Base-by-base conservation (phyloP, 176 grass and related monocot species). In the Oryza australiensis region DNA sequence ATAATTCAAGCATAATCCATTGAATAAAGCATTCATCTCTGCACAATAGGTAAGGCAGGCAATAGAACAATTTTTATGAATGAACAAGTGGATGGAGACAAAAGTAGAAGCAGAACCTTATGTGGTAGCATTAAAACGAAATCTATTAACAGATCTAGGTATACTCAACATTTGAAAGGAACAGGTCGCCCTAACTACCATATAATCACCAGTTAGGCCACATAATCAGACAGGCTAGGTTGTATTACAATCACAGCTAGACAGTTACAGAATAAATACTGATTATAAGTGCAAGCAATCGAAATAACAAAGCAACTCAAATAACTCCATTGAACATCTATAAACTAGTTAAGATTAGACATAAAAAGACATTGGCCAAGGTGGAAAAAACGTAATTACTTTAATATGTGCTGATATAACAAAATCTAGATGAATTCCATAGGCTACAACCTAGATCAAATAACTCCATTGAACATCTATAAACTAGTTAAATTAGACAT, bases 1-100 rank as follows among this genome's bases (percentile, higher is more conserved):
- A 51, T 91, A 86, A 82, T 86, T 94, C 62, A 88, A 51, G 43
- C 92, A 98, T 28, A 82, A 75, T 86, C 92, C 74, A 9, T 93
- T 93, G 76, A 93, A 94, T 85, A 93, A 82, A 82, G 88, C 90
- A 91, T 94, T 98, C 86, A 98, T 91, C 65, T 98, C 95, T 98
- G 90, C 64, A 68, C 45, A 62, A 49, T 79, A 85, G 30, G 65
- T 35, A 28, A 89, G 53, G 86, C 16, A 89, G 53, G 86, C 16
- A 6, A 69, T 70, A 78, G 49, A 79, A 43, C n/a, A 77, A 76
- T 10, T 35, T 71, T 29, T 12, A 49, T 64, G 41, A 68, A 77
- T 46, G 74, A 80, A 87, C 38, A 83, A 72, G 51, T 79, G 69
- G 76, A 45, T 43, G 32, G 23, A 9, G 24, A 76, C 18, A 55